Evolutionary conservation across 2,329 filamentous ascomycete species (phyloP).

Genomic region (Ophiostoma populinum): DNA sequence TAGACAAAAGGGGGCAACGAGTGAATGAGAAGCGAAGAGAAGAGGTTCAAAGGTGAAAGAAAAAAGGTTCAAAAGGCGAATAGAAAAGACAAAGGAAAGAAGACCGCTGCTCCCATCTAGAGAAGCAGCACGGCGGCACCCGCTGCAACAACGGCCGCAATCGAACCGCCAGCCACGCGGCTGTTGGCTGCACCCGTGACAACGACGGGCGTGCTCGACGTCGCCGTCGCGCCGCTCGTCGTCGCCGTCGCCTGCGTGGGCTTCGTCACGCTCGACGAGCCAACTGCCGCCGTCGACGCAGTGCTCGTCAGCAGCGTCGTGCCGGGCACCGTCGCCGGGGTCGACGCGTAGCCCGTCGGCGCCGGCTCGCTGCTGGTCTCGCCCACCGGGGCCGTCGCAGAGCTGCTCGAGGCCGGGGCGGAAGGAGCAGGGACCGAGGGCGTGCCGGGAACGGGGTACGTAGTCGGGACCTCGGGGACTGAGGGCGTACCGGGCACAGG

Average conservation of each 20-base stretch:
- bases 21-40: background rate
- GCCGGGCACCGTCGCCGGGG: no score
- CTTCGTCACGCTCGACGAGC: no score
- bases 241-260: no score
- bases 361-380: no score
- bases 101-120: slow-evolving; percentile 20
- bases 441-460: background rate
- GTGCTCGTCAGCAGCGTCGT: no score
- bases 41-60: background rate
- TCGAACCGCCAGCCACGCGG: slow-evolving; percentile 30
- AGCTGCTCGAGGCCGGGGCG: background rate
- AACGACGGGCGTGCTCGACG: slow-evolving; percentile 15
- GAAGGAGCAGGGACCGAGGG: background rate
- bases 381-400: slow-evolving; percentile 6
- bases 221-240: slow-evolving; percentile 12
- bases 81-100: background rate
- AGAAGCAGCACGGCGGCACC: slow-evolving; percentile 32
- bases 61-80: background rate
- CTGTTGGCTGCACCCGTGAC: slow-evolving; percentile 34
- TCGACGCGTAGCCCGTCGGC: no score
- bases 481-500: background rate
- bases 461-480: no score
- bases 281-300: no score
- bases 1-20: background rate
- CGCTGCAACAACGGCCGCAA: slow-evolving; percentile 32